These are phyloP conservation scores for Bryoglossum gracile DNA, from an alignment of 495 filamentous ascomycete species.

Conservation along the genomic window DNA sequence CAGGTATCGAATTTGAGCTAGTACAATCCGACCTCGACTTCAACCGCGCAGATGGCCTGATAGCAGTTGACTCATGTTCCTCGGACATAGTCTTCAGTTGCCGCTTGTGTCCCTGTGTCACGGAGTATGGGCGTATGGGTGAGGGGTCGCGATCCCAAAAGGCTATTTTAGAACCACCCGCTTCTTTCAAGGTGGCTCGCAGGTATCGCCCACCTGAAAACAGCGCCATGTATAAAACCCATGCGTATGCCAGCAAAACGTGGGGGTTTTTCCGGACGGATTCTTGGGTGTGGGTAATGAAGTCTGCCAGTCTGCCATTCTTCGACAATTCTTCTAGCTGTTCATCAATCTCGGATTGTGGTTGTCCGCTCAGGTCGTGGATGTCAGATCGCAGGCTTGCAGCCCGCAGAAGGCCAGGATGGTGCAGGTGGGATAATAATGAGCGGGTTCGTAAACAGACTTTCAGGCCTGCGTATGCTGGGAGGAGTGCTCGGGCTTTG, in stretches of 20 bases:
- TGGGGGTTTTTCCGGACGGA: constrained; percentile 36
- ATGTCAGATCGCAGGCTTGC: constrained; percentile 20
- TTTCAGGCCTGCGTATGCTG: background rate
- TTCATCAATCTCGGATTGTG: constrained; percentile 13
- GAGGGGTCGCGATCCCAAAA: constrained; percentile 35
- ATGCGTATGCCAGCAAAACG: constrained; percentile 47
- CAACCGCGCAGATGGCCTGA: constrained; percentile 1
- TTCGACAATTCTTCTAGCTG: constrained; percentile 9
- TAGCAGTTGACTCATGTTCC: background rate
- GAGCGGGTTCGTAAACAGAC: constrained; percentile 12
- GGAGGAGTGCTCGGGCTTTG: background rate
- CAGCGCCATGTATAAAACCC: constrained; percentile 54
- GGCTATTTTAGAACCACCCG: constrained; percentile 32
- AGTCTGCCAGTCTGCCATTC: constrained; percentile 15
- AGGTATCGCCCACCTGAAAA: constrained; percentile 52
- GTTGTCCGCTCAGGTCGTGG: constrained; percentile 4
- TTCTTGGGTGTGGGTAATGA: constrained; percentile 29
- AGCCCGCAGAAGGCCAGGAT: constrained; percentile 16
- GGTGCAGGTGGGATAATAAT: constrained; percentile 10
- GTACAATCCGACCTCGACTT: constrained; percentile 1
- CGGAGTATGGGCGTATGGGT: constrained; percentile 10
- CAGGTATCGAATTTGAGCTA: constrained; percentile 1
- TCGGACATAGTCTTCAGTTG: background rate
- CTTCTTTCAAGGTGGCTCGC: constrained; percentile 35
- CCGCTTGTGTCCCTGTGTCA: background rate